These are phyloP conservation scores for Hericium rajendrae DNA, from an alignment of 768 basidiomycete species.

Conservation along the genomic window DNA sequence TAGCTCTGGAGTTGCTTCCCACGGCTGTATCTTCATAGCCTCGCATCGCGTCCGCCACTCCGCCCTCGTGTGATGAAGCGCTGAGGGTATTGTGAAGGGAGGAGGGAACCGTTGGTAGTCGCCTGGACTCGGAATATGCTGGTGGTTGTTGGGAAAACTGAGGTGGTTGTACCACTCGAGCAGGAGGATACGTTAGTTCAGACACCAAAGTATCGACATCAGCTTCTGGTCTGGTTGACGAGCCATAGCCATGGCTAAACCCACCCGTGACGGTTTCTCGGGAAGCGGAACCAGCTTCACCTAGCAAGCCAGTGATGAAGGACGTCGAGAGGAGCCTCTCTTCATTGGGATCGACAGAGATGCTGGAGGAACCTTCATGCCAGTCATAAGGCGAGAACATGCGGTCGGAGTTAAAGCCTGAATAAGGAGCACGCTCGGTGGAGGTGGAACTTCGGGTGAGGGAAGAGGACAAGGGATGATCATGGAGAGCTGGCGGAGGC, in stretches of 20 bases:
- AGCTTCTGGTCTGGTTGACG: background rate
- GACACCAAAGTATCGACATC: slow-evolving; percentile 27
- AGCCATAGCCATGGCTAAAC: background rate
- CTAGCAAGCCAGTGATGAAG: slow-evolving; percentile 49
- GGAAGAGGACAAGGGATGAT: background rate
- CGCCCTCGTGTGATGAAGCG: too few relatives aligned
- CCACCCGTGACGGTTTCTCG: slow-evolving; percentile 15
- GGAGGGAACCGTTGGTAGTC: too few relatives aligned
- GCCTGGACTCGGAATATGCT: slow-evolving; percentile 9
- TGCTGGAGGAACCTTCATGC: slow-evolving; percentile 52
- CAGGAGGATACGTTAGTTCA: slow-evolving; percentile 44
- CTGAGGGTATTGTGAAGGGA: background rate
- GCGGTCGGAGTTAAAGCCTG: background rate
- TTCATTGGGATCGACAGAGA: slow-evolving; percentile 47
- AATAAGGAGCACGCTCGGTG: background rate
- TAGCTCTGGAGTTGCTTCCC: background rate
- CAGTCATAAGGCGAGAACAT: slow-evolving; percentile 37
- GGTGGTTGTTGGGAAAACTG: slow-evolving; percentile 13
- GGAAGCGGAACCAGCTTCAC: slow-evolving; percentile 12
- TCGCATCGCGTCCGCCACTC: too few relatives aligned
- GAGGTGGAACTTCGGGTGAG: background rate
- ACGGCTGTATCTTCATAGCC: too few relatives aligned
- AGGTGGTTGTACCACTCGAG: slow-evolving; percentile 9
- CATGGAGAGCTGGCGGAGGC: background rate
- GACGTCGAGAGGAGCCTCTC: slow-evolving; percentile 50